Percentiles rank a stretch among this genome's conserved stretches.
phyloP scores from a whole-genome alignment of 139 green algal species.

The Marvania coccoides region DNA sequence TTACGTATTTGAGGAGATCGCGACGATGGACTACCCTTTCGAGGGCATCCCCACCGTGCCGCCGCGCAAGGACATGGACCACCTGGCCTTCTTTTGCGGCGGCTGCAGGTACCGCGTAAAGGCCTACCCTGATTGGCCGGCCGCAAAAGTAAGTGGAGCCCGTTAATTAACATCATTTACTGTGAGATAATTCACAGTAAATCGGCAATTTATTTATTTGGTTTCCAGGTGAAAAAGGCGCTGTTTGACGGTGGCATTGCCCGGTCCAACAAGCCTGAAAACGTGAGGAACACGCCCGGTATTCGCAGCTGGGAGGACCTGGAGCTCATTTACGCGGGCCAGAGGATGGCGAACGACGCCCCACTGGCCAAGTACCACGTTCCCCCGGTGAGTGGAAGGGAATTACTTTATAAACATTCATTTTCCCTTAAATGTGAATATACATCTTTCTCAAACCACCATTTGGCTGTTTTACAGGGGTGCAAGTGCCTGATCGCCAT shows the following conservation, averaged over 20 bases:
- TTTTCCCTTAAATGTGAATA: neutral
- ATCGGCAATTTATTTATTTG: neutral
- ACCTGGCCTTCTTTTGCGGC: slow-evolving; percentile 85
- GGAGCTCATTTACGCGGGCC: slow-evolving; percentile 73
- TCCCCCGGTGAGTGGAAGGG: slow-evolving; percentile 58
- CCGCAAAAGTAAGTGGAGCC: slow-evolving; percentile 38
- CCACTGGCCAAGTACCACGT: slow-evolving; percentile 74
- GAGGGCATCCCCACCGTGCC: slow-evolving; percentile 90
- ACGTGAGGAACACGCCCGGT: slow-evolving; percentile 62
- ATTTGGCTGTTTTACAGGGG: slow-evolving; percentile 38
- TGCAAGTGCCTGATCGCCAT: slow-evolving; percentile 84
- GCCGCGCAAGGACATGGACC: slow-evolving; percentile 74
- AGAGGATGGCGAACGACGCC: slow-evolving; percentile 62
- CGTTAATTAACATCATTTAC: neutral
- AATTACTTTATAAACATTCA: too few relatives aligned
- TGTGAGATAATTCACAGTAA: neutral
- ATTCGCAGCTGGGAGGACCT: slow-evolving; percentile 71
- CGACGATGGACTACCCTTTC: slow-evolving; percentile 85
- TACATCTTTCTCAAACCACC: neutral
- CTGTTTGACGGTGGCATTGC: slow-evolving; percentile 78
- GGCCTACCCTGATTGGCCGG: slow-evolving; percentile 65
- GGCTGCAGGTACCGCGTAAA: slow-evolving; percentile 84
- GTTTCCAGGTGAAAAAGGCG: slow-evolving; percentile 63
- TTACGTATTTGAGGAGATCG: slow-evolving; percentile 90
- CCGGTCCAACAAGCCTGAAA: slow-evolving; percentile 70